Conservation (phyloP, 2,329 filamentous ascomycete species). For the Biscogniauxia mediterranea region DNA sequence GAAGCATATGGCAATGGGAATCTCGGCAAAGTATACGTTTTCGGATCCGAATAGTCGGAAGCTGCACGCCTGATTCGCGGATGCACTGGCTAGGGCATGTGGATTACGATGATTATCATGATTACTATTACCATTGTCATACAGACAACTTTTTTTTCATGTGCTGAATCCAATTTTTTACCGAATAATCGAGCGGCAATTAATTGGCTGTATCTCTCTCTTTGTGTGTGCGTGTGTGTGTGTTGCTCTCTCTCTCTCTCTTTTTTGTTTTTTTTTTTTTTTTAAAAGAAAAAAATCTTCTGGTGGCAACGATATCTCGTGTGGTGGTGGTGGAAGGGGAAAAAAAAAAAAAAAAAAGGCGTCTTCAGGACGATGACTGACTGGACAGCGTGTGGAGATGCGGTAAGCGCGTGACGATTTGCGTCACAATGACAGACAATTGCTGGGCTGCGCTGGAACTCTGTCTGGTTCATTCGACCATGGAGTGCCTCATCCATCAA, state of each 20-base stretch:
- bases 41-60: slow-evolving; percentile 24
- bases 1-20: slow-evolving; percentile 5
- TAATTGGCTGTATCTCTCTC: slow-evolving; percentile 4
- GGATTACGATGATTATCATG: not conserved
- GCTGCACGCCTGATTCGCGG: slow-evolving; percentile 23
- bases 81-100: not conserved
- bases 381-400: slow-evolving; percentile 17
- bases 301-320: too few species aligned
- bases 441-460: slow-evolving; percentile 7
- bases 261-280: not conserved
- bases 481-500: not conserved
- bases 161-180: slow-evolving; percentile 21
- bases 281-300: too few species aligned
- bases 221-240: not conserved
- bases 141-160: slow-evolving; percentile 19
- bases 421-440: slow-evolving; percentile 16
- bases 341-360: too few species aligned
- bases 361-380: not conserved
- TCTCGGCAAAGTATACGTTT: slow-evolving; percentile 21
- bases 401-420: slow-evolving; percentile 16
- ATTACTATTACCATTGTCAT: slow-evolving; percentile 9
- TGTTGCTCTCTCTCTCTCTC: not conserved
- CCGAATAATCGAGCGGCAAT: slow-evolving; percentile 18
- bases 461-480: not conserved
- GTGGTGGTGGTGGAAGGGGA: too few species aligned